phyloP scores from a whole-genome alignment of 768 basidiomycete species.

The Auriculariales sp. region DNA sequence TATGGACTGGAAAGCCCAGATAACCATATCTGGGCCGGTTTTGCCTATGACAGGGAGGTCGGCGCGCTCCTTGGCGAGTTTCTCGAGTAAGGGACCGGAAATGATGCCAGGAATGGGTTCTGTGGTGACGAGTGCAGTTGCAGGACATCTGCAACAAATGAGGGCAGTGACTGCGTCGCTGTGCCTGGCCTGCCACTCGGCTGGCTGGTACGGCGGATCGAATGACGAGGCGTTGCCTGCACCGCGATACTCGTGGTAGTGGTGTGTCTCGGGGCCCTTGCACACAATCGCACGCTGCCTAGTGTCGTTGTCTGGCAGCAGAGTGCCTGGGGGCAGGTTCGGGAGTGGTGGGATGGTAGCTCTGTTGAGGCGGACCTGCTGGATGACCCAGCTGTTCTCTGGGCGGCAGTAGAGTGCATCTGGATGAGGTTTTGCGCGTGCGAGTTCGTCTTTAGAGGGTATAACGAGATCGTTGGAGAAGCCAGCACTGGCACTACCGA shows the following conservation, averaged over 20 bases:
- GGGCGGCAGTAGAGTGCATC: conserved; percentile 72
- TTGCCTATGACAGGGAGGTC: conserved; percentile 43
- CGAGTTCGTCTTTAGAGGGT: conserved; percentile 49
- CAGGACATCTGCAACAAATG: conserved; percentile 72
- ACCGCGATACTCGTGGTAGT: conserved; percentile 62
- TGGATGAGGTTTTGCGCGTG: conserved; percentile 63
- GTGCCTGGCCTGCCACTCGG: conserved; percentile 43
- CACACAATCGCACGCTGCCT: conserved; percentile 33
- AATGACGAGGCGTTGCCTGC: conserved; percentile 59
- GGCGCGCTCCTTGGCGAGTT: conserved; percentile 45
- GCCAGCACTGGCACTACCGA: conserved; percentile 9
- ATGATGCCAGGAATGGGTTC: conserved; percentile 62
- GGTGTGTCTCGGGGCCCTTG: conserved; percentile 51
- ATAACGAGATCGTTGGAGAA: conserved; percentile 15
- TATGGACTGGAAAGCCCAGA: conserved; percentile 49
- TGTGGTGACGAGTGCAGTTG: conserved; percentile 52
- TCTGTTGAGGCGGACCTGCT: conserved; percentile 48
- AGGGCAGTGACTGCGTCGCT: conserved; percentile 21
- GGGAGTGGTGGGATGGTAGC: conserved; percentile 46
- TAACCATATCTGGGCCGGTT: conserved; percentile 37
- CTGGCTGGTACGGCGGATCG: conserved; percentile 40
- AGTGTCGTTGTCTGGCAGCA: conserved; percentile 41
- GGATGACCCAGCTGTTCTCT: conserved; percentile 72
- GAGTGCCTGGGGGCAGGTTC: conserved; percentile 25
- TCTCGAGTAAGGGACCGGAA: conserved; percentile 44